phyloP scores from a whole-genome alignment of 2,329 filamentous ascomycete species.

The Microsporum canis region DNA sequence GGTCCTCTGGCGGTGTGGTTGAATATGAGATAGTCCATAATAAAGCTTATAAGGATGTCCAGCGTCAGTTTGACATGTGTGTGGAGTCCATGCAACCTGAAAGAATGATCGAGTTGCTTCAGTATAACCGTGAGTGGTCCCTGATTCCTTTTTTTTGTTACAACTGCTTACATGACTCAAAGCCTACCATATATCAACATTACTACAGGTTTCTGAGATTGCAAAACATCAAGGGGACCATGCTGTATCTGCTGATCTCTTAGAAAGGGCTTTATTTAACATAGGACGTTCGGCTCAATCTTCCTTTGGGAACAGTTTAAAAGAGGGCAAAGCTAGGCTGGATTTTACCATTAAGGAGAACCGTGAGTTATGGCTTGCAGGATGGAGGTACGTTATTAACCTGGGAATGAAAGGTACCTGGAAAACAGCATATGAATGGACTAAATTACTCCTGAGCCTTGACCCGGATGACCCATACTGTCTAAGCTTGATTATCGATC shows the following conservation, averaged over 20 bases:
- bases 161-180: constrained; percentile 17
- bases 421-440: constrained; percentile 87
- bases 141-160: too few species aligned
- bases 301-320: constrained; percentile 63
- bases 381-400: constrained; percentile 77
- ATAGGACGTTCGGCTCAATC: constrained; percentile 84
- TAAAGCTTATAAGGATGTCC: constrained; percentile 58
- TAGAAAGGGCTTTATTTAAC: constrained; percentile 83
- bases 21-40: constrained; percentile 74
- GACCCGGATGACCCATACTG: constrained; percentile 72
- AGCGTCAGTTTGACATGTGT: constrained; percentile 62
- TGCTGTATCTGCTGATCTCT: constrained; percentile 70
- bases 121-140: constrained; percentile 42
- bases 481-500: constrained; percentile 68
- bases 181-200: constrained; percentile 82
- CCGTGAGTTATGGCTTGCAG: constrained; percentile 81
- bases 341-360: constrained; percentile 77
- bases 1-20: constrained; percentile 45
- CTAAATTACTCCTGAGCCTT: constrained; percentile 68
- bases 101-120: constrained; percentile 64
- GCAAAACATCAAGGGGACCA: constrained; percentile 86
- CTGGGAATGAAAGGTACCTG: constrained; percentile 86
- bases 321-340: constrained; percentile 66
- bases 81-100: constrained; percentile 81
- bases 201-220: constrained; percentile 88